Conservation (phyloP, 2,329 filamentous ascomycete genomes). For the Sporothrix schenckii region DNA sequence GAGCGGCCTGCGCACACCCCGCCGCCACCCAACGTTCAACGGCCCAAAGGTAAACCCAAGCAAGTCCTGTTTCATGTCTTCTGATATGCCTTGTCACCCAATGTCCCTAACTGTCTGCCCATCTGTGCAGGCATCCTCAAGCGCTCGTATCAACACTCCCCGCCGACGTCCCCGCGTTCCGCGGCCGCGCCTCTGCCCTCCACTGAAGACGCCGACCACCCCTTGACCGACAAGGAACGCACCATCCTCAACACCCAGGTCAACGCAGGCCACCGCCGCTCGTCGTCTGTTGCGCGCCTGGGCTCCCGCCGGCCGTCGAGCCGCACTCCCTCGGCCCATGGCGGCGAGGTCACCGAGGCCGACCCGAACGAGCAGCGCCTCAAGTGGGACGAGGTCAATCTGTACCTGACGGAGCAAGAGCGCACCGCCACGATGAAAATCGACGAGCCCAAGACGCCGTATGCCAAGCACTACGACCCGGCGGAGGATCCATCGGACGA, state of each 20-base stretch:
- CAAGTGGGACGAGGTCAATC: constrained; percentile 98
- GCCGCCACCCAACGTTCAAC: constrained; percentile 47
- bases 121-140: constrained; percentile 80
- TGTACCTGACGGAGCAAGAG: constrained; percentile 96
- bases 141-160: constrained; percentile 72
- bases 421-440: constrained; percentile 98
- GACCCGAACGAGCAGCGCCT: constrained; percentile 71
- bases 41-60: constrained; percentile 51
- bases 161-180: constrained; percentile 53
- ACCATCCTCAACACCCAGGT: constrained; percentile 92
- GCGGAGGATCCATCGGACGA: constrained; percentile 84
- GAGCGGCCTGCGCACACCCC: constrained; percentile 45
- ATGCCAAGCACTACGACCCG: constrained; percentile 88
- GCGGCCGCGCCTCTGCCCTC: constrained; percentile 48
- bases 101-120: neutral
- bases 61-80: neutral
- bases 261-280: constrained; percentile 87
- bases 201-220: constrained; percentile 46
- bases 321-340: constrained; percentile 51
- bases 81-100: neutral
- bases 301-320: constrained; percentile 73
- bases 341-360: constrained; percentile 40
- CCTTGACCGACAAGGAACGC: constrained; percentile 78
- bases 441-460: constrained; percentile 96
- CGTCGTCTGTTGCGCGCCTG: constrained; percentile 71